Evolutionary conservation across 768 basidiomycete genomes (phyloP).

Genomic region (Termitomyces sp.): DNA sequence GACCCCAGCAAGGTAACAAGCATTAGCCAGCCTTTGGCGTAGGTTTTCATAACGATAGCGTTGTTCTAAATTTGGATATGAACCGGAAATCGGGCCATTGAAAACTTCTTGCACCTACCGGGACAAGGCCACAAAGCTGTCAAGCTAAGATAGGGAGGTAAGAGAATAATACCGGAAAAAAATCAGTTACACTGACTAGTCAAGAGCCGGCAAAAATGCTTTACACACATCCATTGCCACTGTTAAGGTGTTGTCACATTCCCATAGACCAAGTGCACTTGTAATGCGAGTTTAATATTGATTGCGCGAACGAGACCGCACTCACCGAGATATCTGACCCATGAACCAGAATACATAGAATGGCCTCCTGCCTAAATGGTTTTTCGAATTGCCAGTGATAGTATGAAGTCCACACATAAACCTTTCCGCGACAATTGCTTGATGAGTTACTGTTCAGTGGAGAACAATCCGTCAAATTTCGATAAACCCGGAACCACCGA

Average conservation of each 20-base stretch:
- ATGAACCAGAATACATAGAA: slow-evolving; percentile 76
- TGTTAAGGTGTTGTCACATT: slow-evolving; percentile 49
- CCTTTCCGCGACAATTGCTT: slow-evolving; percentile 52
- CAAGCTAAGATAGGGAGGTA: slow-evolving; percentile 26
- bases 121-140: slow-evolving; percentile 59
- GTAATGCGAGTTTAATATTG: slow-evolving; percentile 6
- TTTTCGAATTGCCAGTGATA: slow-evolving; percentile 49
- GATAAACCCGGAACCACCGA: neutral
- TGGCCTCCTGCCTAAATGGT: slow-evolving; percentile 50
- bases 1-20: slow-evolving; percentile 45
- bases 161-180: neutral
- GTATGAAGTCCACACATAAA: slow-evolving; percentile 54
- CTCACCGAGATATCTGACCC: slow-evolving; percentile 57
- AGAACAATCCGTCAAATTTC: slow-evolving; percentile 1
- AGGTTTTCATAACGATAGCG: slow-evolving; percentile 40
- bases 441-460: slow-evolving; percentile 45
- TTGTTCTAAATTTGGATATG: slow-evolving; percentile 36
- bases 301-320: neutral
- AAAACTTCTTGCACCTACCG: slow-evolving; percentile 30
- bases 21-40: slow-evolving; percentile 36
- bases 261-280: slow-evolving; percentile 56
- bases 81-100: neutral
- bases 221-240: slow-evolving; percentile 60
- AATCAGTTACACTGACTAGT: slow-evolving; percentile 35
- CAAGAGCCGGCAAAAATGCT: slow-evolving; percentile 52